phyloP scores from a whole-genome alignment of 768 basidiomycete genomes.

The Suillus subaureus region DNA sequence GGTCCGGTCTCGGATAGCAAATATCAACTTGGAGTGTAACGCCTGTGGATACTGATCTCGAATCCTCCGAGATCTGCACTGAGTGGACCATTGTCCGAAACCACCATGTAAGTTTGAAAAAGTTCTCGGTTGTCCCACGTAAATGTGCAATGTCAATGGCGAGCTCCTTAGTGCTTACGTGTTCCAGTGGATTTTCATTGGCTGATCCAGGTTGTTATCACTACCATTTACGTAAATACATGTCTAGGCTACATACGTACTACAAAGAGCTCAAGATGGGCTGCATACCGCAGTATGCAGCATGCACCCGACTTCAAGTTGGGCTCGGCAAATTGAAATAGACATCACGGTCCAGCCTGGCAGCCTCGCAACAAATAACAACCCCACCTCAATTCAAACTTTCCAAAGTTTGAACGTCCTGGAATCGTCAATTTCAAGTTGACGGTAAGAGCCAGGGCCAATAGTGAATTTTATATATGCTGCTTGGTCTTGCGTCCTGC shows the following conservation, averaged over 20 bases:
- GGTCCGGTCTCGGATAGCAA: conserved; percentile 27
- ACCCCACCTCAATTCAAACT: neutral
- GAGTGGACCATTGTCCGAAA: neutral
- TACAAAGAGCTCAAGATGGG: no score
- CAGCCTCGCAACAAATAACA: neutral
- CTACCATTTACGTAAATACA: no score
- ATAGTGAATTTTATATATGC: neutral
- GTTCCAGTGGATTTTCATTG: no score
- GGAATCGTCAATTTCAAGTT: neutral
- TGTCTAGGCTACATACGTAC: no score
- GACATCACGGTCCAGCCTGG: neutral
- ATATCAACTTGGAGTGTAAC: conserved; percentile 46
- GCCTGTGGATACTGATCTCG: conserved; percentile 36
- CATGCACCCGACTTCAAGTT: no score
- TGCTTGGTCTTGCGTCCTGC: neutral
- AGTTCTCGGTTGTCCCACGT: neutral
- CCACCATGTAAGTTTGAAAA: neutral
- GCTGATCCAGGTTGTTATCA: no score
- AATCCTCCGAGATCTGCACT: conserved; percentile 11
- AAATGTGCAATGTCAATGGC: no score
- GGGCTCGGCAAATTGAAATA: no score
- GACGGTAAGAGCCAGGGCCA: neutral
- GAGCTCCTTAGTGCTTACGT: no score
- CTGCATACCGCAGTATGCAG: no score
- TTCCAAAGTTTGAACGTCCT: neutral